Evolutionary conservation across 305 asterid species (phyloP), one percentile per base, ranked within the genome.

Genomic region (Nicotiana rustica): DNA sequence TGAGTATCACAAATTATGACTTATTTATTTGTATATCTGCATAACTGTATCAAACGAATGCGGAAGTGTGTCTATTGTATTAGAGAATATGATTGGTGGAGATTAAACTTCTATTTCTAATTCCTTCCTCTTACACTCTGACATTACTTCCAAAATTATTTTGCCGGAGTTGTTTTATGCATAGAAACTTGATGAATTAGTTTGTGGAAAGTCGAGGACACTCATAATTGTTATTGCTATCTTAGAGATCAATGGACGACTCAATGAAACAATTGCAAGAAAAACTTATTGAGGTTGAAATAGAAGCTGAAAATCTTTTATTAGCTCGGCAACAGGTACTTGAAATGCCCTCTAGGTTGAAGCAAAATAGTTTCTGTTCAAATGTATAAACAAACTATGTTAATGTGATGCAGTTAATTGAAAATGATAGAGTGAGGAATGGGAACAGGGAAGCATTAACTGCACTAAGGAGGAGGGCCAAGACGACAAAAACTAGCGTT

Each of bases 391-490:
- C 15, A 76, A 60, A 41, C 70, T 7, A 21, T 73, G 69, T 59
- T 66, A 67, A 80, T 82, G 82, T 81, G 33, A 65, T 89, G 94
- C 93, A 94, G 98, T 68, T 90, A 81, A 94, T 96, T 86, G 98
- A 94, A 84, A 92, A 85, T 62, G 98, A 96, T 88, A 89, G 90
- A 89, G 81, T 88, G 86, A 91, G 99, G 87, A 93, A 94, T 35
- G 92, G 95, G 64, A 92, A 91, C 85, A 90, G 98, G 85, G 98
- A 96, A 91, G 98, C 97, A 77, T 83, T 96, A 89, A 93, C 98
- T 29, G 94, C 96, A 1, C 84, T 94, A 65, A 93, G 99, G 86
- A 92, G 85, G 91, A 92, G 85, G 82, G 97, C 98, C 75, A 90
- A 84, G 85, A 92, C 98, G 4, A 89, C 98, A 62, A 90, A 87